Evolutionary conservation across 1,139 yeast genomes (phyloP), one percentile per base, ranked within the genome.

Genomic region (Blastobotrys arbuscula): DNA sequence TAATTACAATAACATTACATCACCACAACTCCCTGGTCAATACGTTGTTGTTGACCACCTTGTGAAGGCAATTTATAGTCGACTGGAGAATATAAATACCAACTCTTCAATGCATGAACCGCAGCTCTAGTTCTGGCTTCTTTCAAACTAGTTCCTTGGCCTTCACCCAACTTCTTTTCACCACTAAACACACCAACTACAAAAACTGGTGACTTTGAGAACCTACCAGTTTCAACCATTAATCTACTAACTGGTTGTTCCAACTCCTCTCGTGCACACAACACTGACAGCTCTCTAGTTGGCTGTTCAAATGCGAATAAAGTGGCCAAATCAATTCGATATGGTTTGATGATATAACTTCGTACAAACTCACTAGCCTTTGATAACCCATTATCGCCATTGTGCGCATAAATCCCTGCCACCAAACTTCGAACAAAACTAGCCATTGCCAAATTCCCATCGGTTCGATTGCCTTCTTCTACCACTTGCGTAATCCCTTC

Each of bases 51-150:
- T 16, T 44, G 38, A 10, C 48, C 50, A 28, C 50, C 48, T 58
- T 82, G 88, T 63, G 88, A 80, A 47, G 94, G 92, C 44, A 77
- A 70, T 45, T 70, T 70, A 26, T 75, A 73, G 53, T 76, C 73
- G 44, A 84, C 69, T 19, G 97, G 97, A 54, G 85, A 79, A 68
- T 90, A 92, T 63, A 94, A 77, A 70, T 92, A 92, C 82, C 95
- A 92, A 52, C 87, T 79, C 76, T 89, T 82, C 65, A 92, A 78
- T 26, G 97, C 92, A 67, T 85, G 85, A 43, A 89, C 94, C 45
- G 89, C 87, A 28, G 97, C 94, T 66, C 96, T 80, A 34, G 89
- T 85, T 67, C 89, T 86, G 40, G 97, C 97, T 70, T 92, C 98
- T 56, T 77, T 79, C 59, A 92, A 73, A 41, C 95, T 85, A n/a